Evolutionary conservation across 768 basidiomycete genomes (phyloP).

Genomic region (Cystofilobasidium bisporidii): DNA sequence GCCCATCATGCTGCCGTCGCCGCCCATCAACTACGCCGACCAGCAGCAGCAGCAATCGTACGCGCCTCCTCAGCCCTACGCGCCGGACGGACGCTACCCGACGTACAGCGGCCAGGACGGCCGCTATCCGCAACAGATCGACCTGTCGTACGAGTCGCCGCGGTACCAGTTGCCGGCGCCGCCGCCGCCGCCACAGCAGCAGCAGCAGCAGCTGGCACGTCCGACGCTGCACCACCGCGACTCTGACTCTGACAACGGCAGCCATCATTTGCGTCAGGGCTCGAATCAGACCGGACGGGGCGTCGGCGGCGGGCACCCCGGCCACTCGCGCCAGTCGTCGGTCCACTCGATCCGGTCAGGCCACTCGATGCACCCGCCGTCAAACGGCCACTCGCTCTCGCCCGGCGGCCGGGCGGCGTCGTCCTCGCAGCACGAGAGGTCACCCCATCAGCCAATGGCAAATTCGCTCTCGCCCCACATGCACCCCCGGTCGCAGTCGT

Average conservation of each 20-base stretch:
- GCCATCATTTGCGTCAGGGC: not conserved
- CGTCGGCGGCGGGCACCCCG: not conserved
- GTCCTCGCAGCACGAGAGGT: not conserved
- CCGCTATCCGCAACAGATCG: no score
- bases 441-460: not conserved
- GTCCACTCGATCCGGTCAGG: not conserved
- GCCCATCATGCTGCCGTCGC: no score
- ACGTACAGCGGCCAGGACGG: no score
- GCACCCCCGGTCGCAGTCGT: not conserved
- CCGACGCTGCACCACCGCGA: no score
- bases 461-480: not conserved
- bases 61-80: no score
- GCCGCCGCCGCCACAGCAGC: no score
- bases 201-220: no score
- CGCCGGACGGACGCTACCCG: no score
- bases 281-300: not conserved
- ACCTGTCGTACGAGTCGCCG: no score
- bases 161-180: no score
- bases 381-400: not conserved
- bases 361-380: not conserved
- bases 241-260: not conserved
- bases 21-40: no score
- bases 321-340: not conserved
- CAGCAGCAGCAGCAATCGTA: not conserved
- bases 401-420: not conserved